These are phyloP conservation scores for Phytopythium ostracodes DNA, from an alignment of 352 stramenopile genomes.

Conservation along the genomic window DNA sequence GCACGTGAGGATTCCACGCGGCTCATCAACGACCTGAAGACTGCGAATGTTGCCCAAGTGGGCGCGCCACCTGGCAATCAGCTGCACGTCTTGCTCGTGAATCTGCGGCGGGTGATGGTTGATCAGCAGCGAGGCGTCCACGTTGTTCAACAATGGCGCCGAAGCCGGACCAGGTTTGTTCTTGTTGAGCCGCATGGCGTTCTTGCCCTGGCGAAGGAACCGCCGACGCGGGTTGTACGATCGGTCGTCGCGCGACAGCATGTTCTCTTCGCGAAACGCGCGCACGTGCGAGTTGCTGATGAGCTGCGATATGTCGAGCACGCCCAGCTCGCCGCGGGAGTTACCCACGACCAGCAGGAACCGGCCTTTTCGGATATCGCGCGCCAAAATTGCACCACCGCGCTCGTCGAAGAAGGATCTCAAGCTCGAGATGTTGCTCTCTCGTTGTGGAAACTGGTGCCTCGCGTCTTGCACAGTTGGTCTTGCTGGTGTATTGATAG, in stretches of 20 bases:
- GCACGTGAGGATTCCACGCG: constrained; percentile 53
- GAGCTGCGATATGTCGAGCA: constrained; percentile 50
- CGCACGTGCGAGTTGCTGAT: constrained; percentile 35
- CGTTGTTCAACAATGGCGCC: background rate
- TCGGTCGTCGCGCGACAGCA: constrained; percentile 46
- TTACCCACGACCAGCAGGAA: constrained; percentile 42
- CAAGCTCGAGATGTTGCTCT: constrained; percentile 33
- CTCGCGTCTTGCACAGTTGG: background rate
- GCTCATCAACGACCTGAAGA: constrained; percentile 55
- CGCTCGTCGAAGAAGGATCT: constrained; percentile 62
- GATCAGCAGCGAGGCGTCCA: background rate
- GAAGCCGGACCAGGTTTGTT: constrained; percentile 16
- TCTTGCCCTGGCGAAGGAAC: constrained; percentile 65
- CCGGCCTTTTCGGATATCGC: constrained; percentile 36
- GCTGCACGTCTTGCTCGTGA: constrained; percentile 27
- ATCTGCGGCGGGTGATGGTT: constrained; percentile 14
- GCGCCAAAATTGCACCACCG: constrained; percentile 43
- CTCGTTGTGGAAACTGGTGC: background rate
- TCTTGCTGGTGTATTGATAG: background rate
- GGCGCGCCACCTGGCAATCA: constrained; percentile 46
- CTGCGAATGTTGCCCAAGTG: constrained; percentile 47
- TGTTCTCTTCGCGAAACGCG: constrained; percentile 51
- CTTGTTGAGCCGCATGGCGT: constrained; percentile 43
- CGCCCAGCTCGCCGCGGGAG: constrained; percentile 39
- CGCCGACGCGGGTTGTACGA: constrained; percentile 71